Evolutionary conservation across 2,329 filamentous ascomycete species (phyloP), one percentile per base, ranked within the genome.

Genomic region (Pseudocercospora macadamiae): DNA sequence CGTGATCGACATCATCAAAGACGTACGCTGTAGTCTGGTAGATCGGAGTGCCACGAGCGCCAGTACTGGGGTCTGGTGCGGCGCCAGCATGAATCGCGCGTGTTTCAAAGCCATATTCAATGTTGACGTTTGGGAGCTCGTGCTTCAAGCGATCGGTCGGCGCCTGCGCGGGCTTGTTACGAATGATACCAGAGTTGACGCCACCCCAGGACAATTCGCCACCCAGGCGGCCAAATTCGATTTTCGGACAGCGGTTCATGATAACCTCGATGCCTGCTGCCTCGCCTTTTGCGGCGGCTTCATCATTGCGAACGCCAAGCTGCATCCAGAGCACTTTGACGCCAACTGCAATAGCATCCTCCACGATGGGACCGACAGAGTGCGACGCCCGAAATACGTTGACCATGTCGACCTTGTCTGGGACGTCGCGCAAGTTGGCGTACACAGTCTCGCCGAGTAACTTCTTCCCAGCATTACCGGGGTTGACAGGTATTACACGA

Each of bases 401-500:
- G 45, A 58, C 59, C 59, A 61, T 61, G 23, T 61, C 59, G 51
- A 61, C 59, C 28, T 59, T 48, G 25, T 61, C 59, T 39, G 59
- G 59, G 21, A 61, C 44, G 9, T 61, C 59, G 28, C 59, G 59
- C 59, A 61, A 49, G 37, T 55, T 61, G 10, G 59, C 59, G 51
- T 61, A 61, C 30, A 61, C 59, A 0, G 14, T 18, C 51, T 61
- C 59, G 36, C 59, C 59, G 37, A 61, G 59, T n/a, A 61, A 21
- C 16, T 58, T n/a, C 28, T 59, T 61, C 3, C 59, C 59, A 48
- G 59, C 59, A 52, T 52, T 58, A 23, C 55, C 59, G 18, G 59
- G 59, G 37, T 61, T 61, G 55, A 61, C 59, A 26, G 59, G 59
- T n/a, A 61, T 61, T 26, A 61, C 59, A 47, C 59, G 59, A 47